Percentiles rank a stretch among this genome's conserved stretches.
phyloP scores from a whole-genome alignment of 2,329 filamentous ascomycete genomes.

The Beauveria varroae region DNA sequence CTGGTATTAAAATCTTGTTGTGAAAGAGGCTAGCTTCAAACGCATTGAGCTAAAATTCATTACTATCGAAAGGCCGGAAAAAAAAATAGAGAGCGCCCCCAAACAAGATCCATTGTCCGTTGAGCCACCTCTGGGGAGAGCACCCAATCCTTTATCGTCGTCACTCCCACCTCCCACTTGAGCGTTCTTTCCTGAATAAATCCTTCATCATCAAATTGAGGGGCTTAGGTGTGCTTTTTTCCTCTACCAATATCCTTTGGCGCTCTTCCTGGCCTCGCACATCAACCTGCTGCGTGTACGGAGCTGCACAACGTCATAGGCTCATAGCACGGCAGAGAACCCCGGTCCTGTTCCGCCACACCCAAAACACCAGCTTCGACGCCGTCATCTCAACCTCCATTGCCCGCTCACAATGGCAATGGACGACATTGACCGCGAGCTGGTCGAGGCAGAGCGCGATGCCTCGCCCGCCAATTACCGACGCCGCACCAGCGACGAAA shows the following conservation, averaged over 20 bases:
- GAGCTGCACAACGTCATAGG: not conserved
- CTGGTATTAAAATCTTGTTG: not conserved
- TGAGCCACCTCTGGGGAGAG: not conserved
- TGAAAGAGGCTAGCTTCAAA: not conserved
- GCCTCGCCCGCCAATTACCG: slow-evolving; percentile 37
- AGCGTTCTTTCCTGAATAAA: not conserved
- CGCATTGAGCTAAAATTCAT: not conserved
- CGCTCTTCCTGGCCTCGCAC: not conserved
- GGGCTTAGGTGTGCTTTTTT: not conserved
- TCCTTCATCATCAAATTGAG: not conserved
- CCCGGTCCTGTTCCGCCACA: not conserved
- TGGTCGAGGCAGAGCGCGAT: slow-evolving; percentile 47
- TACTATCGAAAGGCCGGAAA: not conserved
- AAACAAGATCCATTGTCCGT: not conserved
- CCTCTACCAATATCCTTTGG: not conserved
- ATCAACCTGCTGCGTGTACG: not conserved
- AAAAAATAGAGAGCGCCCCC: not conserved
- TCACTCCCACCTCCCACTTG: not conserved
- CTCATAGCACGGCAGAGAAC: slow-evolving; percentile 10
- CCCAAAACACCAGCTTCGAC: not conserved
- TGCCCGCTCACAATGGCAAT: slow-evolving; percentile 27
- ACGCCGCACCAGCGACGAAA: slow-evolving; percentile 41
- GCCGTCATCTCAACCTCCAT: not conserved
- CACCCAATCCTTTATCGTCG: not conserved
- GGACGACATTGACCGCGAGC: slow-evolving; percentile 47